Evolutionary conservation across 768 basidiomycete genomes (phyloP).

Genomic region (Sporobolomyces phaffii): DNA sequence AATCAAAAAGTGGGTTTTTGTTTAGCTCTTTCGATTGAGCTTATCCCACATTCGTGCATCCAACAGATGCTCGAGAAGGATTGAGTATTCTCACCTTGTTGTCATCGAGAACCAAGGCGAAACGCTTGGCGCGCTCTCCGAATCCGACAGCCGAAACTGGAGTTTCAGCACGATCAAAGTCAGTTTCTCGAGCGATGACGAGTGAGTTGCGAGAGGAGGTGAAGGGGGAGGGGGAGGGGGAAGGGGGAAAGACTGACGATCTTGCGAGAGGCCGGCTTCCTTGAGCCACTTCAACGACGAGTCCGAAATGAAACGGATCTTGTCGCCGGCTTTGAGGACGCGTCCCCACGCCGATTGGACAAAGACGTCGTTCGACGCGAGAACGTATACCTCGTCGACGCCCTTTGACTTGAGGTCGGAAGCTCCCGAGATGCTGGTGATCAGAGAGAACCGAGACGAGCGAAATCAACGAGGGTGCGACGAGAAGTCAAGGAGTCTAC

Average conservation of each 20-base stretch:
- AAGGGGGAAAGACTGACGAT: slow-evolving; percentile 2
- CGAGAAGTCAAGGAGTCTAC: too few species aligned
- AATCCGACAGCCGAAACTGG: slow-evolving; percentile 53
- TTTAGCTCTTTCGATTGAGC: too few species aligned
- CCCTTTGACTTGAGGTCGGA: slow-evolving; percentile 12
- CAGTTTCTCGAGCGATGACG: too few species aligned
- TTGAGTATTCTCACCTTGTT: slow-evolving; percentile 42
- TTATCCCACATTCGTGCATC: too few species aligned
- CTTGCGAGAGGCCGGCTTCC: slow-evolving; percentile 41
- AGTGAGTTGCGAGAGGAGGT: too few species aligned
- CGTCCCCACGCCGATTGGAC: slow-evolving; percentile 44
- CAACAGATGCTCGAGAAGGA: too few species aligned
- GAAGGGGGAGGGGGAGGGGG: too few species aligned
- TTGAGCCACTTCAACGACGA: slow-evolving; percentile 53
- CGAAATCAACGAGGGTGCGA: too few species aligned
- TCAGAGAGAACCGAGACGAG: not conserved
- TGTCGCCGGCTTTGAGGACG: slow-evolving; percentile 40
- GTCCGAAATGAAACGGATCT: slow-evolving; percentile 59
- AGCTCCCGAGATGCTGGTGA: slow-evolving; percentile 8
- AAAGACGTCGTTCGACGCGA: slow-evolving; percentile 33
- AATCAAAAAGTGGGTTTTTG: too few species aligned
- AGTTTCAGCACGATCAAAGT: not conserved
- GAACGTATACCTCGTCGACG: slow-evolving; percentile 21
- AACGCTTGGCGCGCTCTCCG: slow-evolving; percentile 57
- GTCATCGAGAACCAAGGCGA: slow-evolving; percentile 42